These are phyloP conservation scores for Auriculariales sp. DNA, from an alignment of 768 basidiomycete genomes.

Conservation along the genomic window DNA sequence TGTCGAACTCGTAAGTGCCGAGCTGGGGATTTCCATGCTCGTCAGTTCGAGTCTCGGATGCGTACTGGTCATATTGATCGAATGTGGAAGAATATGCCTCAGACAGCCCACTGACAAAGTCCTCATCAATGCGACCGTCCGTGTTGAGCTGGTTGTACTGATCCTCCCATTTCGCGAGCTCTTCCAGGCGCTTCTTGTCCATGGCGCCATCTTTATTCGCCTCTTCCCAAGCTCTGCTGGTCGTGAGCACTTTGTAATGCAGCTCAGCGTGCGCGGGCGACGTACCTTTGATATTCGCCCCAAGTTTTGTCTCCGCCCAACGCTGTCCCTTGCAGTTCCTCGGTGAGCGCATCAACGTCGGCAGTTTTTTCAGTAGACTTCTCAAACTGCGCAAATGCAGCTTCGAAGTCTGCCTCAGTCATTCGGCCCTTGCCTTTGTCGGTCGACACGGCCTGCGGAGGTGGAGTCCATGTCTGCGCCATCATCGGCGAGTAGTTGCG, in stretches of 20 bases:
- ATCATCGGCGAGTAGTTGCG: not conserved
- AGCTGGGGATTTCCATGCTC: conserved; percentile 66
- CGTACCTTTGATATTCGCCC: conserved; percentile 36
- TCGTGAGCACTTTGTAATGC: not conserved
- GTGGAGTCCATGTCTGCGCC: conserved; percentile 2
- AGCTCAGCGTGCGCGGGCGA: not conserved
- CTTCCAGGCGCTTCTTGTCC: conserved; percentile 25
- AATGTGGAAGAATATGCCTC: not conserved
- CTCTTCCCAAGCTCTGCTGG: conserved; percentile 5
- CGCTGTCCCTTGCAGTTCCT: conserved; percentile 20
- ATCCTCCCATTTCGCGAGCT: conserved; percentile 69
- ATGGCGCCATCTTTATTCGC: not conserved
- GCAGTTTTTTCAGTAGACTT: conserved; percentile 35
- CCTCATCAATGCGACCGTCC: conserved; percentile 45
- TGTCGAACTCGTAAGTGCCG: conserved; percentile 58
- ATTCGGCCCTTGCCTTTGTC: conserved; percentile 68
- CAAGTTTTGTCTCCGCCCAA: conserved; percentile 19
- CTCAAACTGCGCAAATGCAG: conserved; percentile 59
- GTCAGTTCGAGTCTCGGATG: conserved; percentile 26
- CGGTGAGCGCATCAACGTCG: conserved; percentile 35
- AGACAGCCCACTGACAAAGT: conserved; percentile 25
- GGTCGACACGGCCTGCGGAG: conserved; percentile 13
- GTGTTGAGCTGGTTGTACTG: conserved; percentile 71
- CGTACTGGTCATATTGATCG: not conserved
- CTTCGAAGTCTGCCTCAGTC: conserved; percentile 67